Percentiles rank a stretch among this genome's conserved stretches.
These are phyloP conservation scores for Cytospora mali DNA, from an alignment of 2,329 filamentous ascomycete species.

Conservation along the genomic window DNA sequence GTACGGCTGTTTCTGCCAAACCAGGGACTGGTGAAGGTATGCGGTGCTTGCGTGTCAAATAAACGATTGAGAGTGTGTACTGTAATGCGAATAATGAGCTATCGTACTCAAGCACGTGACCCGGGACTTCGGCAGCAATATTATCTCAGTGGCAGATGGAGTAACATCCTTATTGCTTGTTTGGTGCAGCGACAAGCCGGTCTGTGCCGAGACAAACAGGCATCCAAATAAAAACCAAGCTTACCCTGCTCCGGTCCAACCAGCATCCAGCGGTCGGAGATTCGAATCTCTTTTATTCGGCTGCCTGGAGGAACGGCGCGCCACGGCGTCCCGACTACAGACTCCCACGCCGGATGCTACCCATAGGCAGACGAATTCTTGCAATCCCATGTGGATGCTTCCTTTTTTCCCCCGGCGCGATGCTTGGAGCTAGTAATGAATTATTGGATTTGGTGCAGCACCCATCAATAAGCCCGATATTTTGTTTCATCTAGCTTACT, in stretches of 20 bases:
- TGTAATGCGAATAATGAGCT: neutral
- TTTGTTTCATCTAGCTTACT: constrained; percentile 13
- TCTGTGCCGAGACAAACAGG: neutral
- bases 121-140: neutral
- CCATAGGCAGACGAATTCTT: constrained; percentile 19
- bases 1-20: no score
- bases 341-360: constrained; percentile 10
- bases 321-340: constrained; percentile 13
- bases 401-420: neutral
- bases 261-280: neutral
- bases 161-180: neutral
- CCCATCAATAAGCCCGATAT: neutral
- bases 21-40: no score
- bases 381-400: constrained; percentile 13
- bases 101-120: neutral
- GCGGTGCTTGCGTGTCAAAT: no score
- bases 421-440: constrained; percentile 6
- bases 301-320: constrained; percentile 7
- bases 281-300: constrained; percentile 6
- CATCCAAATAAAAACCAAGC: neutral
- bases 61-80: neutral
- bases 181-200: no score
- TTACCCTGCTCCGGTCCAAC: neutral
- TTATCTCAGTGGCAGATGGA: neutral
- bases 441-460: neutral